Percentiles rank a stretch among this genome's conserved stretches.
phyloP scores from a whole-genome alignment of 805 yeast species.

The Metschnikowia gelsemii region DNA sequence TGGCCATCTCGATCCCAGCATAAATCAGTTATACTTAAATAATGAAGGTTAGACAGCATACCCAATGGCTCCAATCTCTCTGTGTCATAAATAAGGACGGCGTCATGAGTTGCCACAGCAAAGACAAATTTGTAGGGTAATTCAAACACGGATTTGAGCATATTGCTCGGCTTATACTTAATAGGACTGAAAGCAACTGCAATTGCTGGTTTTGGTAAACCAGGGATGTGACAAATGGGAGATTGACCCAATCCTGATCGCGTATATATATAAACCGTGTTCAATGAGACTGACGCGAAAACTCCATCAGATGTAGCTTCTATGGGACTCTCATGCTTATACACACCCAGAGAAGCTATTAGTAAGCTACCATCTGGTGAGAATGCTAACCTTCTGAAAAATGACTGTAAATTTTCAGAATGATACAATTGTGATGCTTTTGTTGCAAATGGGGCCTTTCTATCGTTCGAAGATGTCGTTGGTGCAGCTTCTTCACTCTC shows the following conservation, averaged over 20 bases:
- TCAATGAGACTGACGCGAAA: slow-evolving; percentile 27
- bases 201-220: slow-evolving; percentile 78
- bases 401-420: slow-evolving; percentile 84
- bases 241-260: slow-evolving; percentile 63
- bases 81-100: slow-evolving; percentile 80
- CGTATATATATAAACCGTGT: slow-evolving; percentile 79
- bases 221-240: slow-evolving; percentile 80
- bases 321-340: slow-evolving; percentile 28
- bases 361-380: slow-evolving; percentile 88
- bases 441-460: not conserved
- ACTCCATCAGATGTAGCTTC: slow-evolving; percentile 10
- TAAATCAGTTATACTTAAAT: slow-evolving; percentile 83
- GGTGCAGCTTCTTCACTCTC: not conserved
- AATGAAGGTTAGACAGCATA: slow-evolving; percentile 75
- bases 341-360: slow-evolving; percentile 71
- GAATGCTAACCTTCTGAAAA: slow-evolving; percentile 80
- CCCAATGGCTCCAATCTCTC: slow-evolving; percentile 68
- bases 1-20: slow-evolving; percentile 81
- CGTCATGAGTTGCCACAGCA: slow-evolving; percentile 91
- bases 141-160: slow-evolving; percentile 40
- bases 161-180: slow-evolving; percentile 36
- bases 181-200: slow-evolving; percentile 78
- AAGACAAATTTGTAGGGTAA: slow-evolving; percentile 80
- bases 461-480: not conserved
- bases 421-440: slow-evolving; percentile 53